Percentiles rank a stretch among this genome's conserved stretches.
These are phyloP conservation scores for Collybia sordida DNA, from an alignment of 768 basidiomycete species.

Conservation along the genomic window DNA sequence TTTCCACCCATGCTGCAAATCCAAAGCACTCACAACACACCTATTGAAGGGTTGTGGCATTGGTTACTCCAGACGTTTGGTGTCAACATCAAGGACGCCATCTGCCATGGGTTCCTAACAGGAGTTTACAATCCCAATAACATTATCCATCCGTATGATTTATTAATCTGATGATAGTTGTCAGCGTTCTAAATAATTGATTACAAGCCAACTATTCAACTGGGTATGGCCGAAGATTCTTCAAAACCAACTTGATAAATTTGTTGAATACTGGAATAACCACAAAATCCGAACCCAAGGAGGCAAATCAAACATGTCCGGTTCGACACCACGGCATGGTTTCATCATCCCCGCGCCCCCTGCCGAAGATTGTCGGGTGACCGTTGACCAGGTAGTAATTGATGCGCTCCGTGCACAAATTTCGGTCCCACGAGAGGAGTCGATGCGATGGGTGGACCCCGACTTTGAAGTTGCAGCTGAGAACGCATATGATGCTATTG, in stretches of 20 bases:
- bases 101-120: constrained; percentile 11
- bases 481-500: too few species aligned
- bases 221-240: constrained; percentile 29
- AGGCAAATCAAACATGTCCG: constrained; percentile 24
- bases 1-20: constrained; percentile 18
- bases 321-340: constrained; percentile 17
- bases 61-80: constrained; percentile 22
- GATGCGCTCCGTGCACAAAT: constrained; percentile 16
- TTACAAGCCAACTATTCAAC: constrained; percentile 14
- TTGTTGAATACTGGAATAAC: constrained; percentile 25
- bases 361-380: constrained; percentile 9
- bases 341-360: constrained; percentile 13
- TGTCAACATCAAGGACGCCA: constrained; percentile 15
- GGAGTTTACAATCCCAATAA: constrained; percentile 16
- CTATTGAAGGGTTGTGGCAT: constrained; percentile 24
- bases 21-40: constrained; percentile 22
- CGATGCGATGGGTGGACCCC: constrained; percentile 18
- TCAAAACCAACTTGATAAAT: constrained; percentile 21
- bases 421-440: constrained; percentile 9
- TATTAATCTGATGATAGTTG: not conserved
- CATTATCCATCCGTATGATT: constrained; percentile 14
- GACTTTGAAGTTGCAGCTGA: constrained; percentile 7
- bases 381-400: constrained; percentile 12
- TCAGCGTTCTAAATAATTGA: not conserved
- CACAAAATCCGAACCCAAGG: constrained; percentile 18